These are phyloP conservation scores for Bondarzewia mesenterica DNA, from an alignment of 1,284 basidiomycete genomes.

Conservation along the genomic window DNA sequence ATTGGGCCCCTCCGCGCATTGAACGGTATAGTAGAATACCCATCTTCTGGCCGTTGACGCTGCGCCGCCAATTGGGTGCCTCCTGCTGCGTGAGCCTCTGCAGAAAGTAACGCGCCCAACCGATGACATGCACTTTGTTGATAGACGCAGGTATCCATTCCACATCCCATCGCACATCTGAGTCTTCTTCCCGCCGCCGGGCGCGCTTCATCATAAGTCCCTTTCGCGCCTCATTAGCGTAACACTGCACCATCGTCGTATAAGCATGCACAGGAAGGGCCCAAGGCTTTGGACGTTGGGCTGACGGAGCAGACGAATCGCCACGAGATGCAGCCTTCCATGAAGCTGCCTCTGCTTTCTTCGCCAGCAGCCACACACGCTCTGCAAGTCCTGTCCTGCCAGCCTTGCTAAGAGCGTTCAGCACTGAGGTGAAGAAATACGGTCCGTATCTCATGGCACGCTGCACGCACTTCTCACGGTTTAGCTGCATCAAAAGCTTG, in stretches of 20 bases:
- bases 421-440: slow-evolving; percentile 43
- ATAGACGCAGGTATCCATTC: background rate
- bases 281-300: slow-evolving; percentile 36
- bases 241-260: slow-evolving; percentile 62
- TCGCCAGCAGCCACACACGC: slow-evolving; percentile 54
- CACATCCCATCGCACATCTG: background rate
- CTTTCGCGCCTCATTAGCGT: slow-evolving; percentile 39
- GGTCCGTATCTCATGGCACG: slow-evolving; percentile 49
- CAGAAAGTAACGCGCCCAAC: slow-evolving; percentile 30
- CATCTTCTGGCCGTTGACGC: slow-evolving; percentile 13
- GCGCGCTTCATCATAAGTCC: slow-evolving; percentile 11
- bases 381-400: slow-evolving; percentile 51
- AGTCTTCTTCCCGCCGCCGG: background rate
- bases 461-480: slow-evolving; percentile 25
- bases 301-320: background rate
- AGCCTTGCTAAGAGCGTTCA: slow-evolving; percentile 54
- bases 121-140: slow-evolving; percentile 10
- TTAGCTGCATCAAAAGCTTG: slow-evolving; percentile 13
- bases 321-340: slow-evolving; percentile 21
- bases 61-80: background rate
- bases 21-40: slow-evolving; percentile 27
- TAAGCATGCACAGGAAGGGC: slow-evolving; percentile 57
- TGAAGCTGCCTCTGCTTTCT: slow-evolving; percentile 46
- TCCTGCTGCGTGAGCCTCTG: background rate
- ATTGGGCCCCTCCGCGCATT: slow-evolving; percentile 26